Conservation (phyloP, 148 eudicot species). For the Chenopodium album region DNA sequence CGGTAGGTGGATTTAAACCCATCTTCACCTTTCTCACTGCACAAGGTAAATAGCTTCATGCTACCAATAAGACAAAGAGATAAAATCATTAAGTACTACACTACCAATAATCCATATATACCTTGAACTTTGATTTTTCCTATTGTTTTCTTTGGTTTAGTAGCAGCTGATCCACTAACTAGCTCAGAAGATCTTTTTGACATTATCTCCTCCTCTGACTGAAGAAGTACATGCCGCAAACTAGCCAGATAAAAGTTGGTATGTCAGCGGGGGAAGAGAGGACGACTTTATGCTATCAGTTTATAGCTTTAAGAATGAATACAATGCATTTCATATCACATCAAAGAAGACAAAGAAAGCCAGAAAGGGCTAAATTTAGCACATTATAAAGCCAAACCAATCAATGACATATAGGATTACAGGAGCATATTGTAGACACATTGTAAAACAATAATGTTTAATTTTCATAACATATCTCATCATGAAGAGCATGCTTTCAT, state of each 20-base stretch:
- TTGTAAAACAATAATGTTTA: background rate
- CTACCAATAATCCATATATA: constrained; percentile 19
- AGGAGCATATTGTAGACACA: background rate
- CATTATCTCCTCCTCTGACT: constrained; percentile 65
- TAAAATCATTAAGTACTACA: background rate
- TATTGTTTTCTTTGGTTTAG: constrained; percentile 54
- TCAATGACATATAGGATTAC: background rate
- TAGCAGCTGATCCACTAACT: constrained; percentile 46
- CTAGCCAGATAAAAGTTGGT: constrained; percentile 29
- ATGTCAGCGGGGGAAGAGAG: background rate
- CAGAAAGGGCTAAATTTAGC: background rate
- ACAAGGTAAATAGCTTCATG: constrained; percentile 15
- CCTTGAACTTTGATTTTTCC: constrained; percentile 80
- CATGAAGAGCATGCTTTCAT: background rate
- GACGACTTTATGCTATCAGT: background rate
- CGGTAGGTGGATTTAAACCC: constrained; percentile 50
- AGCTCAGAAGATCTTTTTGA: constrained; percentile 44
- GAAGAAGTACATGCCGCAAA: constrained; percentile 55
- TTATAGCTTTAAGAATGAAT: background rate
- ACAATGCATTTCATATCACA: background rate
- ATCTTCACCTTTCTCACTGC: constrained; percentile 73
- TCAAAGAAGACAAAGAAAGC: background rate
- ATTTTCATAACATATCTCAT: background rate
- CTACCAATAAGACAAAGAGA: background rate
- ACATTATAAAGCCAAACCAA: constrained; percentile 7